A percentile compares a stretch with the other conserved stretches of the same genome.
Evolutionary conservation across 345 rosid genomes (phyloP).

Genomic region (Citrus sinensis): DVS_A1.0 CM039161.1:19728001-19728500

Average conservation of each 20-base stretch:
- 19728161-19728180: constrained; percentile 30
- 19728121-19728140: background rate
- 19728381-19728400: background rate
- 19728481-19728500: constrained; percentile 18
- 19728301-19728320: constrained; percentile 7
- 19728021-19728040: background rate
- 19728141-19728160: constrained; percentile 22
- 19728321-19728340: constrained; percentile 5
- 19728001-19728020: background rate
- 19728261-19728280: constrained; percentile 6
- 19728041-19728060: constrained; percentile 3
- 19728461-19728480: constrained; percentile 25
- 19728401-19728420: background rate
- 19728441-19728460: constrained; percentile 36
- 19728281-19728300: constrained; percentile 27
- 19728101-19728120: constrained; percentile 9
- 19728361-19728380: background rate
- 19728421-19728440: constrained; percentile 37
- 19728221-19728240: constrained; percentile 14
- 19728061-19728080: constrained; percentile 8
- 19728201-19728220: constrained; percentile 10
- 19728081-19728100: constrained; percentile 20
- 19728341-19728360: background rate
- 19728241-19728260: background rate
- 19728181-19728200: background rate